Conservation (phyloP, 148 eudicot species). For the Polygonum maritimum region DNA sequence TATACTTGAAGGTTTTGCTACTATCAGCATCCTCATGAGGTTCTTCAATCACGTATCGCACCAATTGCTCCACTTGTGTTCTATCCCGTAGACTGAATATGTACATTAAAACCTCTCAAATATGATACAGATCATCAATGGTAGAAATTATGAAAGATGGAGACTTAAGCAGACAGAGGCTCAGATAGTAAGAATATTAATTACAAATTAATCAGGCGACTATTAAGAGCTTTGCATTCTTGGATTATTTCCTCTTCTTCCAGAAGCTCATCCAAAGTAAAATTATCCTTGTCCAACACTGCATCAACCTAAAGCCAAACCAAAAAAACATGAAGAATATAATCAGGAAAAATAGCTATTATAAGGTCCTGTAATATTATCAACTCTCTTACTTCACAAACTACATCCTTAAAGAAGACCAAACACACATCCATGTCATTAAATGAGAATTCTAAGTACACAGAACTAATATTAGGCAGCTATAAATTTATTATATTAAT, state of each 20-base stretch:
- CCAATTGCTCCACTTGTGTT: slow-evolving; percentile 89
- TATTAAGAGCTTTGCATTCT: slow-evolving; percentile 98
- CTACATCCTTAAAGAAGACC: neutral
- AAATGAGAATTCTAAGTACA: neutral
- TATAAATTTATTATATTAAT: neutral
- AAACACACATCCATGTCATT: neutral
- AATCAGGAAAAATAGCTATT: neutral
- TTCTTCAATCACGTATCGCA: slow-evolving; percentile 81
- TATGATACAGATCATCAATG: neutral
- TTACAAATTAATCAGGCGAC: slow-evolving; percentile 98
- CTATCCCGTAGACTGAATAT: slow-evolving; percentile 73
- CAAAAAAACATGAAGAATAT: neutral
- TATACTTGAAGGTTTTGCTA: slow-evolving; percentile 81
- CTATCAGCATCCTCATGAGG: slow-evolving; percentile 88
- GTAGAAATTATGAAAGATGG: neutral
- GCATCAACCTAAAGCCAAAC: slow-evolving; percentile 58
- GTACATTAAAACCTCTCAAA: neutral
- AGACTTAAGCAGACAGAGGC: neutral
- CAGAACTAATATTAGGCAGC: neutral
- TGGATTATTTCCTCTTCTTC: slow-evolving; percentile 99
- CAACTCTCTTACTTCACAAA: neutral
- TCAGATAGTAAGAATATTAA: slow-evolving; percentile 1
- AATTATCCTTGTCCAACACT: slow-evolving; percentile 87
- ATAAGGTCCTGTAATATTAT: neutral
- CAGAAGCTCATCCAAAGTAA: slow-evolving; percentile 85